Evolutionary conservation across 2,329 filamentous ascomycete species (phyloP).

Genomic region (Sporothrix globosa): DNA sequence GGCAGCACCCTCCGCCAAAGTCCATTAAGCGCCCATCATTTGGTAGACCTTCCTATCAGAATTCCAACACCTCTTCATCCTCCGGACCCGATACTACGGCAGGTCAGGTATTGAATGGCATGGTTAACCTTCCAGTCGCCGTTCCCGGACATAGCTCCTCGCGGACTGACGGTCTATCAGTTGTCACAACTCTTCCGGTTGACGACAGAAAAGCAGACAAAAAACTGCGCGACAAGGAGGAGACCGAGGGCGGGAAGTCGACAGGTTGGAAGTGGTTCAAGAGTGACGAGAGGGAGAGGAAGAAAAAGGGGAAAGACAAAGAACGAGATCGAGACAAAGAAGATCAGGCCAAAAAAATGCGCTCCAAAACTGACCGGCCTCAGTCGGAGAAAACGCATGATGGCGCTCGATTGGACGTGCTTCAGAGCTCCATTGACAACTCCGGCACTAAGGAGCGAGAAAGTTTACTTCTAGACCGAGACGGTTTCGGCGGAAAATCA

Average conservation of each 20-base stretch:
- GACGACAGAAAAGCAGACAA: constrained; percentile 77
- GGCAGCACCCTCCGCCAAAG: constrained; percentile 41
- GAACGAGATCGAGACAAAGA: constrained; percentile 56
- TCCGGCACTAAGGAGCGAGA: constrained; percentile 70
- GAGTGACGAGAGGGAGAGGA: constrained; percentile 75
- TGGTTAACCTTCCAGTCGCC: constrained; percentile 66
- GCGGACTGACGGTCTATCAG: constrained; percentile 76
- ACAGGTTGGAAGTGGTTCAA: constrained; percentile 83
- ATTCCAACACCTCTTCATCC: constrained; percentile 26
- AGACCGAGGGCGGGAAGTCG: constrained; percentile 69
- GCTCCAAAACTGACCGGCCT: constrained; percentile 56
- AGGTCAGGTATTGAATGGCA: constrained; percentile 63
- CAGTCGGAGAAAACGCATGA: constrained; percentile 66
- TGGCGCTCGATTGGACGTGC: constrained; percentile 78
- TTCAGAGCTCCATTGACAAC: constrained; percentile 84
- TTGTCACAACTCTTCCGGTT: constrained; percentile 70
- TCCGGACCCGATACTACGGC: not conserved
- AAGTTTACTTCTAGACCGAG: constrained; percentile 80
- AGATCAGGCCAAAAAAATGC: constrained; percentile 63
- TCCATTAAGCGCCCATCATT: constrained; percentile 41
- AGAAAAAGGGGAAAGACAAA: constrained; percentile 64
- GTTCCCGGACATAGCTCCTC: constrained; percentile 68
- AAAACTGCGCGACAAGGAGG: constrained; percentile 71
- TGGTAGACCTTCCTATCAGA: constrained; percentile 30
- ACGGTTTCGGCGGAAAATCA: constrained; percentile 69